phyloP scores from a whole-genome alignment of 1,284 basidiomycete species.

The Veloboletus limbatus region DNA sequence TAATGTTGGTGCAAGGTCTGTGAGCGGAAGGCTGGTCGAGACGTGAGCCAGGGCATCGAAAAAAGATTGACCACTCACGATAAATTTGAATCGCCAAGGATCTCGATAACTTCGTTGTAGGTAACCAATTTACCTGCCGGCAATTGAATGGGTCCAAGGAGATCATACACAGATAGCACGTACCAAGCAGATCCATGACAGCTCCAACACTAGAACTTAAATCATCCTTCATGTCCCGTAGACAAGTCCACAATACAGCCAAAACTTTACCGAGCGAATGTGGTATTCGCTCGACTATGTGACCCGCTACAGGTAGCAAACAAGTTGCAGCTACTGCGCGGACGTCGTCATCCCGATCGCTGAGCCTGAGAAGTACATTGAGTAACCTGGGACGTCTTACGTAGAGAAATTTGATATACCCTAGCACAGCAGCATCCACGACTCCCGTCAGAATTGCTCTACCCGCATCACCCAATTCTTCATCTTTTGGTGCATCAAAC shows the following conservation, averaged over 20 bases:
- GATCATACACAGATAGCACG: conserved; percentile 14
- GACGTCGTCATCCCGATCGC: conserved; percentile 95
- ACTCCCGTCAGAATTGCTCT: conserved; percentile 68
- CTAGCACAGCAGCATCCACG: conserved; percentile 84
- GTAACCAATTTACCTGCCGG: conserved; percentile 74
- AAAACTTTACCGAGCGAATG: conserved; percentile 73
- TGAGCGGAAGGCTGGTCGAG: conserved; percentile 64
- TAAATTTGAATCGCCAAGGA: conserved; percentile 63
- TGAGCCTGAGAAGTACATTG: conserved; percentile 53
- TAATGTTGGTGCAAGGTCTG: conserved; percentile 79
- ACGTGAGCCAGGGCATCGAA: conserved; percentile 12
- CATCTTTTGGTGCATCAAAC: conserved; percentile 49
- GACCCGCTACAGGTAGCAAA: conserved; percentile 80
- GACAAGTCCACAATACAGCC: conserved; percentile 87
- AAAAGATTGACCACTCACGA: conserved; percentile 50
- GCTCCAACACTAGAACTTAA: conserved; percentile 94
- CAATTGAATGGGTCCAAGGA: conserved; percentile 3
- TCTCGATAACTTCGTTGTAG: conserved; percentile 75
- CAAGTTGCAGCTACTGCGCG: conserved; percentile 94
- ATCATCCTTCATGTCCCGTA: conserved; percentile 94
- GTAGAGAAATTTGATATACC: conserved; percentile 48
- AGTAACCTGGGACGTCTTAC: conserved; percentile 7
- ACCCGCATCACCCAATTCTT: conserved; percentile 38
- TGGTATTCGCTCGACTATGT: conserved; percentile 77
- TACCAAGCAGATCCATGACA: conserved; percentile 95